Evolutionary conservation across 1,284 basidiomycete species (phyloP).

Genomic region (Somion occarium): DNA sequence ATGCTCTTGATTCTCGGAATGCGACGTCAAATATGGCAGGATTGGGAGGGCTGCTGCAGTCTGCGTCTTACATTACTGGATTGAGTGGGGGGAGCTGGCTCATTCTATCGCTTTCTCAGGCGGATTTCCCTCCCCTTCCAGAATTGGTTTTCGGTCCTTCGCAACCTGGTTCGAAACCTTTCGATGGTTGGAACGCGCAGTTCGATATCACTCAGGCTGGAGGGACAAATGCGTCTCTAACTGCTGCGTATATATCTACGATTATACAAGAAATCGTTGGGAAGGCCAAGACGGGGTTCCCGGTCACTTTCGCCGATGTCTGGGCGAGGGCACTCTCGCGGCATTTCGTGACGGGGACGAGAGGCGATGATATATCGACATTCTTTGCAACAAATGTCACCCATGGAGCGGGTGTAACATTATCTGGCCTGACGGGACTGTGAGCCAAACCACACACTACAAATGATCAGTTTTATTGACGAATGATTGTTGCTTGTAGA

Average conservation of each 20-base stretch:
- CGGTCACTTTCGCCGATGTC: constrained; percentile 22
- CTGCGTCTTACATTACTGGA: constrained; percentile 37
- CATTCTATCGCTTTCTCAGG: constrained; percentile 22
- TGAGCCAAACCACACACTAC: constrained; percentile 17
- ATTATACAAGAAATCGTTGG: constrained; percentile 18
- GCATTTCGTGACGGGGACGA: constrained; percentile 24
- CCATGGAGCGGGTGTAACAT: constrained; percentile 25
- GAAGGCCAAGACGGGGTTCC: constrained; percentile 20
- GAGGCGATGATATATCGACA: constrained; percentile 13
- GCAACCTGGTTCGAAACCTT: not conserved
- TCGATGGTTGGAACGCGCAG: not conserved
- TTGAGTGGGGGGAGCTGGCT: constrained; percentile 37
- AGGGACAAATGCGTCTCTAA: constrained; percentile 19
- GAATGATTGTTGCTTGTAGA: constrained; percentile 10
- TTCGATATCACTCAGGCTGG: constrained; percentile 17
- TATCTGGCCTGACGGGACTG: constrained; percentile 22
- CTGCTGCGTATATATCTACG: constrained; percentile 13
- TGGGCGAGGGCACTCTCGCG: constrained; percentile 23
- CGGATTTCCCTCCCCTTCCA: constrained; percentile 22
- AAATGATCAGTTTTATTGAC: not conserved
- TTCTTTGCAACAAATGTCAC: constrained; percentile 5
- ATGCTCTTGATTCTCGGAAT: constrained; percentile 47
- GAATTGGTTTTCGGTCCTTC: not conserved
- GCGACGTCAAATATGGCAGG: constrained; percentile 24
- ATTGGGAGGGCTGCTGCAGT: constrained; percentile 45